Conservation (phyloP, 495 filamentous ascomycete genomes). For the Halenospora varia region DNA sequence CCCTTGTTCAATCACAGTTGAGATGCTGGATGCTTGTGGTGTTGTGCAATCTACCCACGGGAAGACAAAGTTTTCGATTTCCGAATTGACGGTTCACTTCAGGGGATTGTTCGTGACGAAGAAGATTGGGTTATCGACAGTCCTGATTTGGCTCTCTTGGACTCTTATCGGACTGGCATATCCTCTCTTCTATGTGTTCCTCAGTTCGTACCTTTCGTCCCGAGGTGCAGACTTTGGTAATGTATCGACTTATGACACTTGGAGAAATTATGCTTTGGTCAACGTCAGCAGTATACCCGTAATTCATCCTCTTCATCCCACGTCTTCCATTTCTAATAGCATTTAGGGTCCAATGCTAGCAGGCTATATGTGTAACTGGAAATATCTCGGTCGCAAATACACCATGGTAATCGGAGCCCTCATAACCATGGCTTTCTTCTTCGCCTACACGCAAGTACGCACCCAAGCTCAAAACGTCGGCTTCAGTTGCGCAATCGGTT, state of each 20-base stretch:
- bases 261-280: slow-evolving; percentile 68
- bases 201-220: slow-evolving; percentile 46
- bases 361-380: slow-evolving; percentile 56
- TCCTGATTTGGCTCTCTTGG: slow-evolving; percentile 67
- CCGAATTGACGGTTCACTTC: slow-evolving; percentile 52
- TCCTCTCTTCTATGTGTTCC: slow-evolving; percentile 66
- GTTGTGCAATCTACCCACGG: slow-evolving; percentile 34
- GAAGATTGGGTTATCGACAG: slow-evolving; percentile 55
- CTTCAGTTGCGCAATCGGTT: slow-evolving; percentile 62
- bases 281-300: slow-evolving; percentile 58
- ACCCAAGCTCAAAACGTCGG: slow-evolving; percentile 56
- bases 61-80: slow-evolving; percentile 39
- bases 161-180: slow-evolving; percentile 66
- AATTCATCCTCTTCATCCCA: neutral
- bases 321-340: neutral
- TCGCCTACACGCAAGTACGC: slow-evolving; percentile 62
- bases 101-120: slow-evolving; percentile 59
- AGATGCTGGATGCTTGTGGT: slow-evolving; percentile 52
- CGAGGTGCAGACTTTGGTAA: slow-evolving; percentile 43
- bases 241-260: slow-evolving; percentile 48
- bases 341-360: slow-evolving; percentile 56
- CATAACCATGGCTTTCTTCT: slow-evolving; percentile 63
- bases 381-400: slow-evolving; percentile 53
- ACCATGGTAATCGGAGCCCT: slow-evolving; percentile 65
- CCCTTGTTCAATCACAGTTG: slow-evolving; percentile 58